Percentiles rank a stretch among this genome's conserved stretches.
Evolutionary conservation across 495 filamentous ascomycete species (phyloP).

Genomic region (Mytilinidion resinicola): DNA sequence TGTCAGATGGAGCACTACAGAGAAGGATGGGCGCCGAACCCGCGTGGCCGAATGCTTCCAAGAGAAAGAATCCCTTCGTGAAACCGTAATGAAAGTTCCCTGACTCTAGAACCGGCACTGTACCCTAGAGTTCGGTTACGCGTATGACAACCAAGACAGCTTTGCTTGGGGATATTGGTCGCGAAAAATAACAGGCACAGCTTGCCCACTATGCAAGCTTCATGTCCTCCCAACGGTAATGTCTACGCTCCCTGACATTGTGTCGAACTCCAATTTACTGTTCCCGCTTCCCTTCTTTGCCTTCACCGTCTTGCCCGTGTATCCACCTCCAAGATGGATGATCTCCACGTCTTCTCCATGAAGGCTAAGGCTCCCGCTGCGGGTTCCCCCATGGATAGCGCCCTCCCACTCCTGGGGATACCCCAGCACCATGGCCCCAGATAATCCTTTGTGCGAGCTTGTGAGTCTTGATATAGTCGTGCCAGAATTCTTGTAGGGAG

Average conservation of each 20-base stretch:
- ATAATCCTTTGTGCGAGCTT: constrained; percentile 23
- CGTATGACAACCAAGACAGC: too few species aligned
- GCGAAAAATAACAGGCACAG: too few species aligned
- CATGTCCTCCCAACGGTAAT: constrained; percentile 21
- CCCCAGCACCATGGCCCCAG: constrained; percentile 25
- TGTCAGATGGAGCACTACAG: too few species aligned
- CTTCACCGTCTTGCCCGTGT: constrained; percentile 6
- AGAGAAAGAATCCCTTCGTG: too few species aligned
- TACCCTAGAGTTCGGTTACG: too few species aligned
- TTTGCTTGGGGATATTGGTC: too few species aligned
- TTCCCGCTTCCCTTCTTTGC: constrained; percentile 21
- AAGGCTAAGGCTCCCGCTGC: constrained; percentile 15
- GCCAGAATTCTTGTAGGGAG: constrained; percentile 16
- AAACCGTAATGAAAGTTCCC: too few species aligned
- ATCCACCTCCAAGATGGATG: constrained; percentile 4
- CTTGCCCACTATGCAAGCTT: neutral
- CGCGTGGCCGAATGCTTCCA: too few species aligned
- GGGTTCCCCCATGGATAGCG: constrained; percentile 13
- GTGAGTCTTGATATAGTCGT: constrained; percentile 16
- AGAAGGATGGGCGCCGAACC: too few species aligned
- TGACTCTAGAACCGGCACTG: too few species aligned
- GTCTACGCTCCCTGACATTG: constrained; percentile 10
- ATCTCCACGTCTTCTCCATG: constrained; percentile 22
- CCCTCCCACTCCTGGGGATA: constrained; percentile 37
- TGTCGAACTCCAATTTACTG: constrained; percentile 17